Evolutionary conservation across 208 protist genomes (phyloP).

Genomic region (Sergeia podlipaevii): DNA sequence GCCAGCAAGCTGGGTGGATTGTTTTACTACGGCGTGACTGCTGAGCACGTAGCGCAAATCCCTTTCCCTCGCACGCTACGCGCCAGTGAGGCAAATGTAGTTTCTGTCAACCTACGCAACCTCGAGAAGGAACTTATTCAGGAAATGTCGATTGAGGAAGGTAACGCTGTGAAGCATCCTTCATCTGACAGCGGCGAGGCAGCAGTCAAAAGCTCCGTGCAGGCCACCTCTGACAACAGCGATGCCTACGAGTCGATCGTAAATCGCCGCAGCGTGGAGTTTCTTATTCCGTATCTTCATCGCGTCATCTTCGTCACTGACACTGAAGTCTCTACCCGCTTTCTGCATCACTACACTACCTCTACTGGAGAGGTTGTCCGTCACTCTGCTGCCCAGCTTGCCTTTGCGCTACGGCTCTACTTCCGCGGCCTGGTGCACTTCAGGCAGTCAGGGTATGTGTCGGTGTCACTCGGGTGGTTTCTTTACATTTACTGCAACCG

Average conservation of each 20-base stretch:
- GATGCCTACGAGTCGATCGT: neutral
- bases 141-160: constrained; percentile 13
- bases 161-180: neutral
- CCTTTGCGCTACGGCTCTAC: constrained; percentile 7
- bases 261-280: neutral
- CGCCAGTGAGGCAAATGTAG: neutral
- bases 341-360: constrained; percentile 7
- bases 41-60: constrained; percentile 12
- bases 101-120: neutral
- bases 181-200: neutral
- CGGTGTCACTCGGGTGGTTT: constrained; percentile 15
- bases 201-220: neutral
- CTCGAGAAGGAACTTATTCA: constrained; percentile 9
- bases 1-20: neutral
- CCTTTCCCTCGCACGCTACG: constrained; percentile 8
- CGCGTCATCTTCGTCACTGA: constrained; percentile 4
- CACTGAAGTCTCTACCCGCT: constrained; percentile 11
- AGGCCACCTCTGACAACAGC: neutral
- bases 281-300: constrained; percentile 8
- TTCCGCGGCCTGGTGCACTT: constrained; percentile 14
- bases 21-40: constrained; percentile 2
- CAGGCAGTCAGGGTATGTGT: constrained; percentile 13
- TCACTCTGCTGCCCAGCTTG: neutral
- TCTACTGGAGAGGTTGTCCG: neutral
- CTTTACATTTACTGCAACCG: constrained; percentile 17